Percentiles rank a stretch among this genome's conserved stretches.
These are phyloP conservation scores for Mycena pura DNA, from an alignment of 768 basidiomycete genomes.

Conservation along the genomic window DNA sequence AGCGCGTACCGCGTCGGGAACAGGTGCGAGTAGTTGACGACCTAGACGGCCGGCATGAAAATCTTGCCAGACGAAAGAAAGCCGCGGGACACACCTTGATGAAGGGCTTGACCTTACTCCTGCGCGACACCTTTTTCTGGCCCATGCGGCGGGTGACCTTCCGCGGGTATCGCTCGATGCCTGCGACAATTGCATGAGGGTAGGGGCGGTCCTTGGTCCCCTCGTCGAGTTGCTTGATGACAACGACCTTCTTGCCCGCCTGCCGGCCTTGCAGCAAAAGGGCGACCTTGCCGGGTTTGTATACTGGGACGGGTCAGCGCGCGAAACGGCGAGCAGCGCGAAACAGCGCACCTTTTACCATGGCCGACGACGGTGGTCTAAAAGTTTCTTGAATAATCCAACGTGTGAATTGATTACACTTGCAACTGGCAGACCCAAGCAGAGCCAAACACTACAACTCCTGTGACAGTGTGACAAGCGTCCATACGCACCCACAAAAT, in stretches of 20 bases:
- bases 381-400: conserved; percentile 18
- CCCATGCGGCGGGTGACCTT: conserved; percentile 99
- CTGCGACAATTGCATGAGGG: conserved; percentile 98
- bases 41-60: conserved; percentile 47
- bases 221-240: conserved; percentile 97
- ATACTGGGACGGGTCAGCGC: conserved; percentile 58
- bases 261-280: conserved; percentile 99
- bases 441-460: too few species aligned
- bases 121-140: conserved; percentile 88
- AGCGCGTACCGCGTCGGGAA: conserved; percentile 99
- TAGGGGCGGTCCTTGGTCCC: conserved; percentile 96
- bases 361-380: conserved; percentile 48
- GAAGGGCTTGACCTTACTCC: conserved; percentile 99
- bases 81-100: conserved; percentile 80
- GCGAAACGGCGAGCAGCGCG: background rate
- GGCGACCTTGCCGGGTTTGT: conserved; percentile 96
- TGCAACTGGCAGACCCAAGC: too few species aligned
- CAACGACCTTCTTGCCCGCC: conserved; percentile 99
- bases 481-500: conserved; percentile 4
- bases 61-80: background rate
- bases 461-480: too few species aligned
- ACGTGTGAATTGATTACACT: too few species aligned
- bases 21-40: conserved; percentile 97
- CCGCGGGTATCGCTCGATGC: conserved; percentile 96
- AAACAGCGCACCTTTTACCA: conserved; percentile 61